A percentile compares a stretch with the other conserved stretches of the same genome.
These are phyloP conservation scores for Naganishia sp. DNA, from an alignment of 1,284 basidiomycete species.

Conservation along the genomic window DNA sequence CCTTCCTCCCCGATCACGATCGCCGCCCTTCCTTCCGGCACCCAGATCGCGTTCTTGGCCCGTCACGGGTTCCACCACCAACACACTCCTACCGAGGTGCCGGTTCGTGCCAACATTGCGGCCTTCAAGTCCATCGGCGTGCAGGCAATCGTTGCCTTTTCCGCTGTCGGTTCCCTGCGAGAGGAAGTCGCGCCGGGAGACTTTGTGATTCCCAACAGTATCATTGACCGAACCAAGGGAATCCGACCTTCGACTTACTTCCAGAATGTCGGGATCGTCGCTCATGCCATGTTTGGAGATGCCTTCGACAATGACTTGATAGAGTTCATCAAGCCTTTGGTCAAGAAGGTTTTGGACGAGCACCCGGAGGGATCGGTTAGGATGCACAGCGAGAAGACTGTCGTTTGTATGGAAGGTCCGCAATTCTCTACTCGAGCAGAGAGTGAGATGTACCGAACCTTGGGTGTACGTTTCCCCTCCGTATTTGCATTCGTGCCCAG, in stretches of 20 bases:
- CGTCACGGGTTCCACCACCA: constrained; percentile 81
- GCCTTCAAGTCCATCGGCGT: constrained; percentile 91
- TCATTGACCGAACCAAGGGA: constrained; percentile 96
- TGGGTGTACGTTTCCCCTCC: constrained; percentile 20
- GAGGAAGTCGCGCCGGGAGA: constrained; percentile 92
- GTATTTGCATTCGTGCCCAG: too few species aligned
- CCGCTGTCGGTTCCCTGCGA: constrained; percentile 90
- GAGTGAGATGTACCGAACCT: constrained; percentile 67
- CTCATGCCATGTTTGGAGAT: constrained; percentile 92
- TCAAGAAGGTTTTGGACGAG: constrained; percentile 65
- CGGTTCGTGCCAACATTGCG: constrained; percentile 88
- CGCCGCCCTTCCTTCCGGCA: constrained; percentile 73
- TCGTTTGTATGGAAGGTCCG: constrained; percentile 92
- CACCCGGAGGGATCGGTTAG: constrained; percentile 60
- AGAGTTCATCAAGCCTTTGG: constrained; percentile 67
- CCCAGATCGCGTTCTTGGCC: constrained; percentile 84
- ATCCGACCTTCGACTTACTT: constrained; percentile 85
- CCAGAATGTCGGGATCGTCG: constrained; percentile 76
- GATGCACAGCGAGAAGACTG: constrained; percentile 77
- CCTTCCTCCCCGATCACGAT: constrained; percentile 92
- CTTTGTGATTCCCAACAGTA: constrained; percentile 82
- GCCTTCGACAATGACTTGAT: constrained; percentile 73
- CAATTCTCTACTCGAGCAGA: constrained; percentile 91
- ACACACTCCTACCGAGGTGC: constrained; percentile 72
- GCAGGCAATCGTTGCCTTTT: constrained; percentile 86